phyloP scores from a whole-genome alignment of 331 rosid genomes.

The Acacia pycnantha region DNA sequence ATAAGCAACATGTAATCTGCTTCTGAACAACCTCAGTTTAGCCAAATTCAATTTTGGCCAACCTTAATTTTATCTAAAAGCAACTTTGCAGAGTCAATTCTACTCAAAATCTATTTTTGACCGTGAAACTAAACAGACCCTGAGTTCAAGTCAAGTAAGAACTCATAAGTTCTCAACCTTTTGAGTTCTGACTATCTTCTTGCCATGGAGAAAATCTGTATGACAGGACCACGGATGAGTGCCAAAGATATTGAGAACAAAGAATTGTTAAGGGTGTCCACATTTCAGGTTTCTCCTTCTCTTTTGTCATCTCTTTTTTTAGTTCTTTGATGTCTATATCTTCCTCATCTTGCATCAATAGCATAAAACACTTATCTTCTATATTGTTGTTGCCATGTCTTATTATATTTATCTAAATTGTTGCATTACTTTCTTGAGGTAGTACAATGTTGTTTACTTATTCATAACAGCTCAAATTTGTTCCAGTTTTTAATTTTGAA shows the following conservation, averaged over 20 bases:
- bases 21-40: neutral
- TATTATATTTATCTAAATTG: conserved; percentile 21
- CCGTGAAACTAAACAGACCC: neutral
- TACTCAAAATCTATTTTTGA: neutral
- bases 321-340: neutral
- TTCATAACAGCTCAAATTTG: too few species aligned
- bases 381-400: conserved; percentile 14
- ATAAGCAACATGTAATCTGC: neutral
- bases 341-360: neutral
- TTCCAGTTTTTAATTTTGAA: too few species aligned
- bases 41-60: neutral
- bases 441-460: too few species aligned
- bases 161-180: neutral
- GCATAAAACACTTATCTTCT: conserved; percentile 17
- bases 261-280: neutral
- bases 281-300: neutral
- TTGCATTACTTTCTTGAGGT: too few species aligned
- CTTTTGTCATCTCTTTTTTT: neutral
- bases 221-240: neutral
- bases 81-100: neutral
- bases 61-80: neutral
- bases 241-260: neutral
- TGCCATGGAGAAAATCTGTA: neutral
- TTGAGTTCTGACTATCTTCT: neutral
- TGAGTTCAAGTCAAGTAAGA: neutral